These are phyloP conservation scores for Cyberlindnera subsufficiens DNA, from an alignment of 805 yeast genomes.

Conservation along the genomic window DNA sequence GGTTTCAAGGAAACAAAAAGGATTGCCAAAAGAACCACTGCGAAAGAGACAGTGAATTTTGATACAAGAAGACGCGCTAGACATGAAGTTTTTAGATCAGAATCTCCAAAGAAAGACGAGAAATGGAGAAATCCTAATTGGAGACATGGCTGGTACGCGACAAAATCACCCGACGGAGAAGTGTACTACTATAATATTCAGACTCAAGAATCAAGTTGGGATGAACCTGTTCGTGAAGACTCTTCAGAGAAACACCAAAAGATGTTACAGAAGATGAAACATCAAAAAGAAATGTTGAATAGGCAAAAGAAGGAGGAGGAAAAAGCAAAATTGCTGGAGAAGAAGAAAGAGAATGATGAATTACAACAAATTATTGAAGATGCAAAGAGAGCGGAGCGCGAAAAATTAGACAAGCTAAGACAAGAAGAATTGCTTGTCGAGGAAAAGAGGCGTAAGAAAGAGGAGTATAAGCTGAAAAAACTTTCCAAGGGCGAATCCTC, in stretches of 20 bases:
- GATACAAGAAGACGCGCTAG: conserved; percentile 18
- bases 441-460: conserved; percentile 24
- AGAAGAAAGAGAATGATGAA: conserved; percentile 19
- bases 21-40: conserved; percentile 54
- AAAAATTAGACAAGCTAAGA: conserved; percentile 20
- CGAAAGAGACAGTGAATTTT: neutral
- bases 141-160: conserved; percentile 56
- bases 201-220: conserved; percentile 51
- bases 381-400: conserved; percentile 28
- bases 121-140: conserved; percentile 7
- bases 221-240: conserved; percentile 34
- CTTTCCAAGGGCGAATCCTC: conserved; percentile 10
- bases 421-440: conserved; percentile 9
- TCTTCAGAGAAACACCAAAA: conserved; percentile 11
- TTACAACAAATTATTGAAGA: conserved; percentile 34
- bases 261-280: conserved; percentile 26
- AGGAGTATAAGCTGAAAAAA: conserved; percentile 27
- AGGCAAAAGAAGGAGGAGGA: conserved; percentile 24
- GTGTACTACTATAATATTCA: conserved; percentile 43
- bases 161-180: conserved; percentile 38
- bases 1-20: conserved; percentile 75
- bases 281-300: conserved; percentile 4
- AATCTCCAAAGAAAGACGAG: neutral
- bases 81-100: neutral
- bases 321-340: conserved; percentile 19